Percentiles rank a stretch among this genome's conserved stretches.
These are phyloP conservation scores for Puccinia triticina DNA, from an alignment of 1,284 basidiomycete species.

Conservation along the genomic window DNA sequence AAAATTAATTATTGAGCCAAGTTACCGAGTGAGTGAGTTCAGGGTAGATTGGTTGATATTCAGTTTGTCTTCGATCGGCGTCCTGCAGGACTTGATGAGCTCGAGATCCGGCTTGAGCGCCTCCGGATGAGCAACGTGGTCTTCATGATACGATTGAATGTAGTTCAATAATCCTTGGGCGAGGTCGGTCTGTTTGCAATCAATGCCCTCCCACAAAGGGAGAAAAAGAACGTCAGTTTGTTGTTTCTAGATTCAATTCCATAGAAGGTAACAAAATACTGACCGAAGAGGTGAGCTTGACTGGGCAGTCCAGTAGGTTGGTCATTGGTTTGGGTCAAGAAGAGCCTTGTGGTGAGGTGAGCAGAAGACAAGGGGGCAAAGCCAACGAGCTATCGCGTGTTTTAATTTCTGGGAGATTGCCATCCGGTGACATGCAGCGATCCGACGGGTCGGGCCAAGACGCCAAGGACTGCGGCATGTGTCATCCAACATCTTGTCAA, in stretches of 20 bases:
- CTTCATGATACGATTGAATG: conserved; percentile 42
- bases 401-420: too few species aligned
- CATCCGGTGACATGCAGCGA: too few species aligned
- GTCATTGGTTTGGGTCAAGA: background rate
- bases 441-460: too few species aligned
- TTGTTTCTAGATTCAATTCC: background rate
- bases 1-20: background rate
- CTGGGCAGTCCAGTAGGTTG: conserved; percentile 33
- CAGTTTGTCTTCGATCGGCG: conserved; percentile 23
- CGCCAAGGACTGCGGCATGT: too few species aligned
- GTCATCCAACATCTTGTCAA: too few species aligned
- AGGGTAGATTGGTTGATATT: conserved; percentile 26
- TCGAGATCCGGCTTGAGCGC: conserved; percentile 35
- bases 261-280: background rate
- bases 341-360: background rate
- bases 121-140: conserved; percentile 33
- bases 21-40: conserved; percentile 25
- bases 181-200: conserved; percentile 22
- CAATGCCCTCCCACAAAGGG: background rate
- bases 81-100: conserved; percentile 8
- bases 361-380: too few species aligned
- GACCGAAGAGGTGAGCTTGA: conserved; percentile 30
- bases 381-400: too few species aligned
- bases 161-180: conserved; percentile 10
- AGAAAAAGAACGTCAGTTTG: conserved; percentile 3